Base-by-base conservation (phyloP, 441 rosid genomes). In the Mallotus repandus region DNA sequence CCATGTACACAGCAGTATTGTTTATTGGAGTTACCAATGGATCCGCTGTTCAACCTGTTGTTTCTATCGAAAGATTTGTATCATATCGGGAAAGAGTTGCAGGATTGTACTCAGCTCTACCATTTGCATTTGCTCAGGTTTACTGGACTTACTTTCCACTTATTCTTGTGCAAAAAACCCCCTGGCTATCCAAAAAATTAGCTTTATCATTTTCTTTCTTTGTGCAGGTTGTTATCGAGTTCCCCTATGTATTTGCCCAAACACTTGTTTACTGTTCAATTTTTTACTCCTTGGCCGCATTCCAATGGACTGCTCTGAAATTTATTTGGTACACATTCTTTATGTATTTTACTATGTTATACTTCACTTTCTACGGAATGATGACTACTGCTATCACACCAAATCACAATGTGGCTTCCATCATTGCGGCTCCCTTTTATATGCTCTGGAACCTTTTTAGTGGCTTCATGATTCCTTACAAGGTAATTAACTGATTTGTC, bases 391-490 rank as follows among this genome's bases (percentile, higher is more conserved):
- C 99, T 5, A 72, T 96, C 81, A 96, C 99, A 5, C 99, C 99
- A 52, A 96, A 96, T 79, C 99, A 96, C 80, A 89, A 93, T 4
- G 97, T 96, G 53, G 99, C 97, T 43, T 70, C 99, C 32, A 92
- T 96, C 52, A 82, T 96, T 45, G 87, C 99, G 56, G 99, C 98
- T 3, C 99, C 99, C 2, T 92, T 88, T 81, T 93, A 96, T 75
- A 93, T 96, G 99, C 93, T 96, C 22, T 96, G 99, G 99, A 93
- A 96, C 86, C 97, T 96, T 82, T 96, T 96, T 86, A 88, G 97
- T 4, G 97, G 99, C 81, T 96, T 93, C 70, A 91, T 92, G 98
- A 96, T 96, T 82, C 90, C 98, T 48, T 87, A 83, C 86, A 88
- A 93, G 97, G 98, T 94, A 90, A 83, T 11, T 13, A 71, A 54